Base-by-base conservation (phyloP, 306 rosid species). In the Potentilla sterilis region DNA sequence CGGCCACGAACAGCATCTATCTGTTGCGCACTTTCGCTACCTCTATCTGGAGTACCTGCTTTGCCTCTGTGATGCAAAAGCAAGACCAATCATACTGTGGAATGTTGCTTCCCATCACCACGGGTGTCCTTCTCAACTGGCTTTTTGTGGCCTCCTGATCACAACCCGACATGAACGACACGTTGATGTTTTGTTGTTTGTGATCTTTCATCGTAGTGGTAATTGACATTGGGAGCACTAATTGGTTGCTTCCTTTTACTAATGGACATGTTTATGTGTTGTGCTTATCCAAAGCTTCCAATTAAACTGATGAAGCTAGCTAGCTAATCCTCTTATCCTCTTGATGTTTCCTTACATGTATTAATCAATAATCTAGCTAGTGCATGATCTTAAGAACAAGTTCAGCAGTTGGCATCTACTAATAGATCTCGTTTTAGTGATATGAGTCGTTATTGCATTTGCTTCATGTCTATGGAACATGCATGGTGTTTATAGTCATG, bases 181-280 rank as follows among this genome's bases (percentile, higher is more conserved):
- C 19, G 43, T 47, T 13, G 22, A 28, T 1, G 0, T 28, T 28
- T 28, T 28, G 28, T 28, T 28, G 28, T 44, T 72, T 22, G 38
- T 34, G 66, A 7, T 41, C 40, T 37, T 37, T 37, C 40, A 37
- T 37, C 11, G 1, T 22, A 46, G 40, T 21, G 67, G 52, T 40
- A 54, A 54, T 55, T 21, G 76, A 72, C 76, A 14, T 37, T n/a
- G 38, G 38, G 32, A 38, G 40, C 67, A 72, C 67, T 40, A 72
- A 22, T 40, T 14, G 51, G 40, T 21, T 13, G 24, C 48, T 35
- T 12, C 41, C 35, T 37, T 71, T n/a, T 18, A 44, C 37, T 48
- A 16, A 48, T 48, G 28, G 44, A 32, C 44, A 32, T 21, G 14
- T 19, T 15, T 5, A 28, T 19, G 35, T 5, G 4, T 13, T 7